A percentile compares a stretch with the other conserved stretches of the same genome.
These are phyloP conservation scores for Botrytis porri DNA, from an alignment of 2,329 filamentous ascomycete species.

Conservation along the genomic window DNA sequence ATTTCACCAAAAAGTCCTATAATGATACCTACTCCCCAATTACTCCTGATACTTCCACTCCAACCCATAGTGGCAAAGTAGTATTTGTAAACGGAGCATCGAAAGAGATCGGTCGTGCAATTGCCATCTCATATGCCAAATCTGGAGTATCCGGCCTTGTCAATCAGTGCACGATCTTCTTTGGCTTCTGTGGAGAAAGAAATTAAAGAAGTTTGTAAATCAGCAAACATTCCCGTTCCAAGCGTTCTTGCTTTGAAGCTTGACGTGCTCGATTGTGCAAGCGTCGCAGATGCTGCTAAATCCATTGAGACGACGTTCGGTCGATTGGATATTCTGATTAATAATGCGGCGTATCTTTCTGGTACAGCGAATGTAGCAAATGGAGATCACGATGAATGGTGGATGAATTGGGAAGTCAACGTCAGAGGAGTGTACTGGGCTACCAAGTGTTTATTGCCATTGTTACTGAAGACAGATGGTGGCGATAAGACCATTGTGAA, in stretches of 20 bases:
- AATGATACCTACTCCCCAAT: neutral
- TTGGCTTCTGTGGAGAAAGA: neutral
- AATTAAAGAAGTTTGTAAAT: neutral
- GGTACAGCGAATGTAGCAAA: rapidly evolving
- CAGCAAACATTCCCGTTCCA: neutral
- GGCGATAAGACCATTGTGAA: neutral
- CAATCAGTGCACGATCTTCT: neutral
- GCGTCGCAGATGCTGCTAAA: neutral
- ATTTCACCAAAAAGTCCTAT: constrained; percentile 20
- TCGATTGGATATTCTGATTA: neutral
- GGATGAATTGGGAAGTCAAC: neutral
- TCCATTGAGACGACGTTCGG: neutral
- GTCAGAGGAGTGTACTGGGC: neutral
- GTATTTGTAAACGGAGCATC: neutral
- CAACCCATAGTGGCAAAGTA: neutral
- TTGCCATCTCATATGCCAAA: neutral
- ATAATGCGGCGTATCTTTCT: neutral
- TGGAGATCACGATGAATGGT: neutral
- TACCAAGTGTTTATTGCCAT: neutral
- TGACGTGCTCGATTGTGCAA: neutral
- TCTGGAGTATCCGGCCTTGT: neutral
- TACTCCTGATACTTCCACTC: neutral
- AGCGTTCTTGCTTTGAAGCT: neutral
- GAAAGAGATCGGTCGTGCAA: neutral
- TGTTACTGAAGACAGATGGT: neutral